phyloP scores from a whole-genome alignment of 805 yeast species.

The Hyphopichia homilentoma region DNA sequence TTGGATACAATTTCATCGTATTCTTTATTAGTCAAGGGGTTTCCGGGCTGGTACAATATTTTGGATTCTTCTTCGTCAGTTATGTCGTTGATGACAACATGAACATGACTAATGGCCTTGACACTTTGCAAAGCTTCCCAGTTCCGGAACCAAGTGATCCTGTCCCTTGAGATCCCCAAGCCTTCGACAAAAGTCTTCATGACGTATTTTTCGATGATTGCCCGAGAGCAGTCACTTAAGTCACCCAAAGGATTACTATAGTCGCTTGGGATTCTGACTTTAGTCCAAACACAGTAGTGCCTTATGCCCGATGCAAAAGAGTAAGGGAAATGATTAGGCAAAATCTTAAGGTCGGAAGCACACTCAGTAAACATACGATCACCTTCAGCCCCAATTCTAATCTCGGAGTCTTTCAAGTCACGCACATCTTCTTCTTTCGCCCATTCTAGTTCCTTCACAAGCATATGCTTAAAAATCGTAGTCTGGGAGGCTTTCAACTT shows the following conservation, averaged over 20 bases:
- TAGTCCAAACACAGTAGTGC: constrained; percentile 70
- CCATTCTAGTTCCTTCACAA: constrained; percentile 53
- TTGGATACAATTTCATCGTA: constrained; percentile 1
- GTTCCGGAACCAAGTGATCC: constrained; percentile 66
- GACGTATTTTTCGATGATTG: constrained; percentile 42
- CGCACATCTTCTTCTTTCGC: constrained; percentile 22
- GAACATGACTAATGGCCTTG: constrained; percentile 64
- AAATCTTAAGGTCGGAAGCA: constrained; percentile 42
- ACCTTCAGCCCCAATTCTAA: constrained; percentile 22
- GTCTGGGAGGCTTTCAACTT: constrained; percentile 28
- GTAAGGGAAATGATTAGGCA: constrained; percentile 66
- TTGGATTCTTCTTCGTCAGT: constrained; percentile 16
- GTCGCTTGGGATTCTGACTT: constrained; percentile 51
- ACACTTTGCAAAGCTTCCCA: constrained; percentile 71
- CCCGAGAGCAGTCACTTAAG: constrained; percentile 40
- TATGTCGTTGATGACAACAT: constrained; percentile 51
- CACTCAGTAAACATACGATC: constrained; percentile 39
- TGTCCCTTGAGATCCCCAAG: constrained; percentile 35
- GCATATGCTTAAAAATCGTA: constrained; percentile 46
- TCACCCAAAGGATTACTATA: constrained; percentile 49
- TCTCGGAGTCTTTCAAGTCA: constrained; percentile 12
- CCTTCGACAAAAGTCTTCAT: constrained; percentile 45
- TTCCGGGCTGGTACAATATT: constrained; percentile 14
- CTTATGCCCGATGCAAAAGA: constrained; percentile 46
- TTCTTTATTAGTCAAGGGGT: constrained; percentile 11